Conservation (phyloP, 2,329 filamentous ascomycete species). For the Colletotrichum tabaci region DNA sequence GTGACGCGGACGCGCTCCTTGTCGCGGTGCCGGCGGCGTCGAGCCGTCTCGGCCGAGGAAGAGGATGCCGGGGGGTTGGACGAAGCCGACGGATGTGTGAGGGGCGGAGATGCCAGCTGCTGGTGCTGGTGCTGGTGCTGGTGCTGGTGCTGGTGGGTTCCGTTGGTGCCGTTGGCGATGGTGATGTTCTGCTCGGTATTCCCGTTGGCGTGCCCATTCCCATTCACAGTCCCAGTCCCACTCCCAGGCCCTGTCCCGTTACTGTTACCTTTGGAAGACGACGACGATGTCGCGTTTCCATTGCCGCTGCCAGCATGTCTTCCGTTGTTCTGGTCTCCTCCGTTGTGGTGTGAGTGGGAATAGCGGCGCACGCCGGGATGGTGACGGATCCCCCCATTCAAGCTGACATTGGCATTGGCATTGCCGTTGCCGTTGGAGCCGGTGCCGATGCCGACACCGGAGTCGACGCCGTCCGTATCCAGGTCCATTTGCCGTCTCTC, state of each 20-base stretch:
- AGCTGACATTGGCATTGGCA: conserved; percentile 8
- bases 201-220: background rate
- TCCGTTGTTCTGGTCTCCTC: background rate
- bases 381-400: background rate
- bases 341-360: conserved; percentile 35
- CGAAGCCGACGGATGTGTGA: conserved; percentile 21
- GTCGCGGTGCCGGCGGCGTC: conserved; percentile 40
- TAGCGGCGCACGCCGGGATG: conserved; percentile 27
- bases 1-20: conserved; percentile 59
- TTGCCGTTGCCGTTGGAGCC: conserved; percentile 18
- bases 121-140: conserved; percentile 3
- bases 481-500: conserved; percentile 31
- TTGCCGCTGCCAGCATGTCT: conserved; percentile 1
- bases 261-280: too few relatives aligned
- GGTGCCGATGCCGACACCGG: conserved; percentile 38
- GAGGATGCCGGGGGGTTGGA: background rate
- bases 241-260: background rate
- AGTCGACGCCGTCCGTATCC: conserved; percentile 34
- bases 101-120: conserved; percentile 29
- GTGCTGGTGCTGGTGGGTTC: background rate
- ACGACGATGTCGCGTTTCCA: background rate
- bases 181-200: too few relatives aligned
- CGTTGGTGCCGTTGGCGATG: too few relatives aligned
- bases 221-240: conserved; percentile 8
- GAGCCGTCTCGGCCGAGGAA: conserved; percentile 36